A percentile compares a stretch with the other conserved stretches of the same genome.
Conservation (phyloP, 2,329 filamentous ascomycete species). For the Septoria linicola region DNA sequence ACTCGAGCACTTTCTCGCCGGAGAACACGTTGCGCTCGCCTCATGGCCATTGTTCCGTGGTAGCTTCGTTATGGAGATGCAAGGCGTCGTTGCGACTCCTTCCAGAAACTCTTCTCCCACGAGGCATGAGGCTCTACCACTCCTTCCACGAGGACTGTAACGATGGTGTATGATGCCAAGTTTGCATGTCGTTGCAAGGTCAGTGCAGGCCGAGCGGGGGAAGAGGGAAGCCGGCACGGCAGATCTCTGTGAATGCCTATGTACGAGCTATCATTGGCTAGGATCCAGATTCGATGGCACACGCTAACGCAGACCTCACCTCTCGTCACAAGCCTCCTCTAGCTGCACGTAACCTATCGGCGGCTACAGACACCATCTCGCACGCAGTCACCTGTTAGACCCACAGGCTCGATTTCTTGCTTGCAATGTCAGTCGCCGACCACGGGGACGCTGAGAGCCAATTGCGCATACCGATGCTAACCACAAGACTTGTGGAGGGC, state of each 20-base stretch:
- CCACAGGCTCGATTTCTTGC: conserved; percentile 18
- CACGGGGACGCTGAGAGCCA: conserved; percentile 8
- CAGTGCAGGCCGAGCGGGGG: not conserved
- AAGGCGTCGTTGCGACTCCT: conserved; percentile 9
- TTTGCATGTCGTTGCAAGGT: too few relatives aligned
- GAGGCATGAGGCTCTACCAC: conserved; percentile 8
- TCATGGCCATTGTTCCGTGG: not conserved
- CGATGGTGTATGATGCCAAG: too few relatives aligned
- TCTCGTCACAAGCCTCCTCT: conserved; percentile 17
- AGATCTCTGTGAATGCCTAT: not conserved
- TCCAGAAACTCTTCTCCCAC: conserved; percentile 6
- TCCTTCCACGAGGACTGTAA: not conserved
- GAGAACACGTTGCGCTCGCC: conserved; percentile 3
- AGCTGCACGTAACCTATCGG: conserved; percentile 22
- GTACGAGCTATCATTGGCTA: not conserved
- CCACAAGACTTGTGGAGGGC: too few relatives aligned
- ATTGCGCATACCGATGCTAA: not conserved
- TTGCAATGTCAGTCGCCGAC: conserved; percentile 9
- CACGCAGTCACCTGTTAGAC: conserved; percentile 24
- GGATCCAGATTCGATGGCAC: not conserved
- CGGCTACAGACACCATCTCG: conserved; percentile 18
- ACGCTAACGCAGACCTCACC: conserved; percentile 8
- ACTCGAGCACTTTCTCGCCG: too few relatives aligned
- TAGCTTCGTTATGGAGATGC: not conserved
- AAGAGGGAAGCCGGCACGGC: not conserved